phyloP scores from a whole-genome alignment of 805 yeast genomes.

The Sungouiella thailandica region DNA sequence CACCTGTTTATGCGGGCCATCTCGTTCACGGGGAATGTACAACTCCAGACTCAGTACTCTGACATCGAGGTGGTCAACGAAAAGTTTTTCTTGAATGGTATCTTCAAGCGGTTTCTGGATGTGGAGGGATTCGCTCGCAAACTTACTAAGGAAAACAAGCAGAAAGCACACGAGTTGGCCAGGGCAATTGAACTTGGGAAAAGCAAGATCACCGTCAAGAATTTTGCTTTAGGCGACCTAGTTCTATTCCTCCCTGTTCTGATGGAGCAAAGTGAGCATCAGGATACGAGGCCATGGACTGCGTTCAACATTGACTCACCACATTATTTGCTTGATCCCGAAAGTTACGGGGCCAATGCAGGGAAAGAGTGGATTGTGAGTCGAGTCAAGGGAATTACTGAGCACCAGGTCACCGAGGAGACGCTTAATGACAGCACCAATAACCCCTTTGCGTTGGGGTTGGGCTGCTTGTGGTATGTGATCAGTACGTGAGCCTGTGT shows the following conservation, averaged over 20 bases:
- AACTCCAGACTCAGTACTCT: constrained; percentile 12
- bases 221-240: constrained; percentile 69
- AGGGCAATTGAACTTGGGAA: constrained; percentile 17
- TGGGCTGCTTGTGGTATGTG: constrained; percentile 60
- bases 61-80: constrained; percentile 16
- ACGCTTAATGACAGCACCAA: constrained; percentile 26
- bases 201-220: constrained; percentile 58
- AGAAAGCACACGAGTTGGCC: constrained; percentile 43
- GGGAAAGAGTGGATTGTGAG: constrained; percentile 81
- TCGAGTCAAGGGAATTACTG: constrained; percentile 53
- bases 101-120: constrained; percentile 76
- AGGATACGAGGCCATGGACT: constrained; percentile 69
- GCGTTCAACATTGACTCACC: constrained; percentile 89
- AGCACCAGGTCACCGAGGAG: constrained; percentile 45
- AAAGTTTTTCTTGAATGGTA: constrained; percentile 35
- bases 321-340: constrained; percentile 64
- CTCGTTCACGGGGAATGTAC: constrained; percentile 25
- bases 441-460: constrained; percentile 65
- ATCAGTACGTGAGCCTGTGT: no score
- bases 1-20: constrained; percentile 17
- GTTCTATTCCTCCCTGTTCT: constrained; percentile 82
- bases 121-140: constrained; percentile 87
- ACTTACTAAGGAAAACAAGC: constrained; percentile 66
- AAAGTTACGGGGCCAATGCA: constrained; percentile 16
- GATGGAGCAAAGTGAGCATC: constrained; percentile 29